Evolutionary conservation across 2,329 filamentous ascomycete species (phyloP).

Genomic region (Neoscytalidium dimidiatum): DNA sequence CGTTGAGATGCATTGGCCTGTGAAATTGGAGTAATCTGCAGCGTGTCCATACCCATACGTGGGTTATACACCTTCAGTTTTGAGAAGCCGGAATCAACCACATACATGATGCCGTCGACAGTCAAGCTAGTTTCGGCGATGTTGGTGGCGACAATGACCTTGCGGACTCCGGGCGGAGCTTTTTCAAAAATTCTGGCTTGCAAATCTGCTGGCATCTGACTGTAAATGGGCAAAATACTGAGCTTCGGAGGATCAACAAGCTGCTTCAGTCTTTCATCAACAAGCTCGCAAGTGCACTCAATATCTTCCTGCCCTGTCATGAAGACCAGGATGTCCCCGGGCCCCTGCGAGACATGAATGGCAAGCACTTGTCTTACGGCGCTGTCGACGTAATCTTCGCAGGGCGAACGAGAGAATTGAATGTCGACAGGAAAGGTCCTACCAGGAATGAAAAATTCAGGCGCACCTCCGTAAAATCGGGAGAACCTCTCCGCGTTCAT

Average conservation of each 20-base stretch:
- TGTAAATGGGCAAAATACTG: constrained; percentile 95
- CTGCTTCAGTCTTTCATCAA: constrained; percentile 82
- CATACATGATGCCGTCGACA: constrained; percentile 98
- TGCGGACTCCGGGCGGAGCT: constrained; percentile 85
- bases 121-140: constrained; percentile 98
- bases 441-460: constrained; percentile 94
- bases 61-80: constrained; percentile 99
- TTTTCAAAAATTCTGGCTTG: constrained; percentile 98
- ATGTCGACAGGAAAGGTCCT: constrained; percentile 96
- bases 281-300: constrained; percentile 90
- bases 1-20: constrained; percentile 95
- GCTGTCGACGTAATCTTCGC: constrained; percentile 96
- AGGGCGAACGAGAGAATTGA: constrained; percentile 90
- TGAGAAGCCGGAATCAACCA: constrained; percentile 93
- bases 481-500: constrained; percentile 98
- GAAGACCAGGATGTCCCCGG: constrained; percentile 94
- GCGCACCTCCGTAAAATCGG: constrained; percentile 92
- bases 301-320: constrained; percentile 99
- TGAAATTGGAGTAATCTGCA: constrained; percentile 96
- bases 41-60: constrained; percentile 98
- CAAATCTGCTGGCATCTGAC: constrained; percentile 97
- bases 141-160: constrained; percentile 97
- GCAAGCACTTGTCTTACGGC: constrained; percentile 94
- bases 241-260: constrained; percentile 94
- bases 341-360: constrained; percentile 92